Percentiles rank a stretch among this genome's conserved stretches.
These are phyloP conservation scores for Vaucheria bursata DNA, from an alignment of 352 stramenopile species.

Conservation along the genomic window DNA sequence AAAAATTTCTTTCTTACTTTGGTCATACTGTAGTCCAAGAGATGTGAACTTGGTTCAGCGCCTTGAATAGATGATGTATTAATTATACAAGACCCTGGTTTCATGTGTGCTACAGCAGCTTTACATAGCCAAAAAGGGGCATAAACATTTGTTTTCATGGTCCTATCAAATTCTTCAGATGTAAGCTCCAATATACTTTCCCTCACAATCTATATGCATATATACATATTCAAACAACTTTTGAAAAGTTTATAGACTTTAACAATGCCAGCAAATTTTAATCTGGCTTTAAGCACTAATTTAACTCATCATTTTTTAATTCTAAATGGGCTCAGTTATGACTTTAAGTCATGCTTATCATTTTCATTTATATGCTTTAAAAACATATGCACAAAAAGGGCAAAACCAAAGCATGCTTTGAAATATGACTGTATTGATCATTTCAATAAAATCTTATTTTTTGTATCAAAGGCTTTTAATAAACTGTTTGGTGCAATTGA, in stretches of 20 bases:
- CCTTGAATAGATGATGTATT: slow-evolving; percentile 7
- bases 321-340: neutral
- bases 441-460: neutral
- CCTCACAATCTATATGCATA: neutral
- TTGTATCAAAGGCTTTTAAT: neutral
- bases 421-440: neutral
- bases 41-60: neutral
- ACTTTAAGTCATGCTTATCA: neutral
- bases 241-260: neutral
- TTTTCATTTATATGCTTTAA: neutral
- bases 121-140: slow-evolving; percentile 14
- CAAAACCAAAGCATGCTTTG: too few species aligned
- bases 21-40: slow-evolving; percentile 25
- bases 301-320: neutral
- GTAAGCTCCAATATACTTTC: slow-evolving; percentile 17
- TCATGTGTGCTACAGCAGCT: slow-evolving; percentile 13
- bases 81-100: slow-evolving; percentile 13
- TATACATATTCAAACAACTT: neutral
- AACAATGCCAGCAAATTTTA: neutral
- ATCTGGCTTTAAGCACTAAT: neutral
- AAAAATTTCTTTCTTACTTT: slow-evolving; percentile 16
- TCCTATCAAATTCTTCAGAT: slow-evolving; percentile 14
- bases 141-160: slow-evolving; percentile 17
- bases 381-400: too few species aligned
- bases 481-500: neutral